Conservation (phyloP, 768 basidiomycete species). For the Vishniacozyma victoriae region DNA sequence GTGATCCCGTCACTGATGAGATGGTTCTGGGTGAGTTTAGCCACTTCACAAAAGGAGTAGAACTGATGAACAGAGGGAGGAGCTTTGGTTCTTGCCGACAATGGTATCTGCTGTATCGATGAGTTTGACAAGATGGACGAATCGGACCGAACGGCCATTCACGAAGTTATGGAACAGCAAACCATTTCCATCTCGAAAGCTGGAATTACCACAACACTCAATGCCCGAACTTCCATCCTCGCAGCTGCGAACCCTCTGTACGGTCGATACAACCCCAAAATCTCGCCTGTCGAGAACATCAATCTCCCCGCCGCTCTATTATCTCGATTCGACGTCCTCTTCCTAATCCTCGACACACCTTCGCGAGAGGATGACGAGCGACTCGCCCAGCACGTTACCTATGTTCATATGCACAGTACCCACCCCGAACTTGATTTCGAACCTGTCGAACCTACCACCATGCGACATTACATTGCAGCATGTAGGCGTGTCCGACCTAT, state of each 20-base stretch:
- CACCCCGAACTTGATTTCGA: conserved; percentile 75
- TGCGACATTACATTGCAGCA: conserved; percentile 92
- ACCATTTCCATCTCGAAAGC: conserved; percentile 56
- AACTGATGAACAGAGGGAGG: conserved; percentile 72
- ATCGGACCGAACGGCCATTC: conserved; percentile 91
- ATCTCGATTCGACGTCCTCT: conserved; percentile 92
- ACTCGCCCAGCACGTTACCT: conserved; percentile 91
- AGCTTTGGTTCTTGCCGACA: conserved; percentile 96
- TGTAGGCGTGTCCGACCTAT: conserved; percentile 82
- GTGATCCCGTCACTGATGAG: conserved; percentile 97
- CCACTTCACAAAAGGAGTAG: background rate
- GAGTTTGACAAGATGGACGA: conserved; percentile 99
- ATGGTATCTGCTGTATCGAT: conserved; percentile 98
- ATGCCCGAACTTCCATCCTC: conserved; percentile 57
- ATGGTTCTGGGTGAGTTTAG: conserved; percentile 86
- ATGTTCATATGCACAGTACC: conserved; percentile 91
- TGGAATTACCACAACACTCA: conserved; percentile 55
- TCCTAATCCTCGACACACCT: conserved; percentile 95
- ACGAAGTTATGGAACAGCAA: conserved; percentile 88
- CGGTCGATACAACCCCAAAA: conserved; percentile 94
- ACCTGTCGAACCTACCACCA: conserved; percentile 73
- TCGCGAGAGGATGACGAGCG: conserved; percentile 90
- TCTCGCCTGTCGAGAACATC: conserved; percentile 98
- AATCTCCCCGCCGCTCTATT: conserved; percentile 94
- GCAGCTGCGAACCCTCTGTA: conserved; percentile 97